Conservation (phyloP, 1,284 basidiomycete species). For the Sporisorium sorghi region DNA sequence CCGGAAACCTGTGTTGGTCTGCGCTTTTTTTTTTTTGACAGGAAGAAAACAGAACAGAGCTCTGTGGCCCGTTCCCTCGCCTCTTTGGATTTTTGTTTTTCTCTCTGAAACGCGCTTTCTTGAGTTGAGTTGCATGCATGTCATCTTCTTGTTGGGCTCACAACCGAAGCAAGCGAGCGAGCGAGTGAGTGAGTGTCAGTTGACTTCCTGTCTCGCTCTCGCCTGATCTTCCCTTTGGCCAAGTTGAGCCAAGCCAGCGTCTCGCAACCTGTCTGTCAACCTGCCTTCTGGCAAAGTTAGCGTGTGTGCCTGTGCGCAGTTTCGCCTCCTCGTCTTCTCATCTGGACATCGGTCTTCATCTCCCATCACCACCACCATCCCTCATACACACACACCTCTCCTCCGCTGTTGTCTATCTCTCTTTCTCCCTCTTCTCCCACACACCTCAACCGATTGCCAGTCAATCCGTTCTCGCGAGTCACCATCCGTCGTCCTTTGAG, state of each 20-base stretch:
- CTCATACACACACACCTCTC: conserved; percentile 5
- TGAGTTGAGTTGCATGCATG: conserved; percentile 8
- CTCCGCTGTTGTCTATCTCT: conserved; percentile 16
- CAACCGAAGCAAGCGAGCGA: not conserved
- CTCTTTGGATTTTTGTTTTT: not conserved
- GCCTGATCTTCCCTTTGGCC: too few relatives aligned
- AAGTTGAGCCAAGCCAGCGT: not conserved
- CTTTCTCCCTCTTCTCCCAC: conserved; percentile 4
- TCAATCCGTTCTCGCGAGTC: conserved; percentile 16
- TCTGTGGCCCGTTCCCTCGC: not conserved
- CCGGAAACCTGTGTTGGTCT: conserved; percentile 21
- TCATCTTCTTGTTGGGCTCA: conserved; percentile 14
- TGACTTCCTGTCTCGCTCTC: not conserved
- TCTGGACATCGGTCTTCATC: too few relatives aligned
- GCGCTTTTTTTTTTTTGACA: not conserved
- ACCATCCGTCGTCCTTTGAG: conserved; percentile 33
- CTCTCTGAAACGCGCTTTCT: not conserved
- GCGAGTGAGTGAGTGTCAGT: not conserved
- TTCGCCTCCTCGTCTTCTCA: too few relatives aligned
- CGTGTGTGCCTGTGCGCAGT: conserved; percentile 13
- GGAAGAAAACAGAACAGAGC: not conserved
- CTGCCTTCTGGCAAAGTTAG: too few relatives aligned
- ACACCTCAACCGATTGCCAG: conserved; percentile 14
- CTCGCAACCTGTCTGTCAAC: conserved; percentile 3
- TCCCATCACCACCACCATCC: conserved; percentile 28